Percentiles rank a stretch among this genome's conserved stretches.
Conservation (phyloP, 1,284 basidiomycete genomes). For the Cutaneotrichosporon sp. region DNA sequence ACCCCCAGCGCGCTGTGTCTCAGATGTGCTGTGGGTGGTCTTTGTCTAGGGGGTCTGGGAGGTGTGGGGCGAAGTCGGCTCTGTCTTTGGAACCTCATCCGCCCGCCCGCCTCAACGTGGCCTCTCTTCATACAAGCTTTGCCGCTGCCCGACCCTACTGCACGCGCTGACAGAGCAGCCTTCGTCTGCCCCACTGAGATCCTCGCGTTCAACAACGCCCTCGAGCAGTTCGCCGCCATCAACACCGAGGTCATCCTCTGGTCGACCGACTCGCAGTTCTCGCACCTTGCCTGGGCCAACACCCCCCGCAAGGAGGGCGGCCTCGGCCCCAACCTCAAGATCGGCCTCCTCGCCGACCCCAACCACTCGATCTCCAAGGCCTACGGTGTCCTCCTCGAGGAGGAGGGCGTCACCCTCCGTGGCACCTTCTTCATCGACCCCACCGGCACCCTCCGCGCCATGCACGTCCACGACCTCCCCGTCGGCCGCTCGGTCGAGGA, state of each 20-base stretch:
- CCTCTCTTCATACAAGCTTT: too few species aligned
- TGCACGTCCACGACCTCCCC: constrained; percentile 75
- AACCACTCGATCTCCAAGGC: constrained; percentile 58
- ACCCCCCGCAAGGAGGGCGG: constrained; percentile 79
- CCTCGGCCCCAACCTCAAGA: constrained; percentile 79
- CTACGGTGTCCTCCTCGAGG: constrained; percentile 82
- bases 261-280: constrained; percentile 85
- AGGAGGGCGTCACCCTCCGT: constrained; percentile 79
- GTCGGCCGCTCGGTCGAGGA: constrained; percentile 90
- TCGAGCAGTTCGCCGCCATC: constrained; percentile 69
- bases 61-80: too few species aligned
- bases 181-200: constrained; percentile 91
- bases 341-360: constrained; percentile 62
- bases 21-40: too few species aligned
- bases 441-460: constrained; percentile 68
- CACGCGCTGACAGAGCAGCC: too few species aligned
- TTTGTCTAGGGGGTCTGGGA: too few species aligned
- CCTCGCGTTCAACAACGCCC: constrained; percentile 84
- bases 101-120: too few species aligned
- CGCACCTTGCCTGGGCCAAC: constrained; percentile 82
- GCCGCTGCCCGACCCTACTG: too few species aligned
- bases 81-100: too few species aligned
- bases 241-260: constrained; percentile 71
- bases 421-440: constrained; percentile 89
- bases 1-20: too few species aligned